Evolutionary conservation across 768 basidiomycete genomes (phyloP).

Genomic region (Polyporus arcularius): DNA sequence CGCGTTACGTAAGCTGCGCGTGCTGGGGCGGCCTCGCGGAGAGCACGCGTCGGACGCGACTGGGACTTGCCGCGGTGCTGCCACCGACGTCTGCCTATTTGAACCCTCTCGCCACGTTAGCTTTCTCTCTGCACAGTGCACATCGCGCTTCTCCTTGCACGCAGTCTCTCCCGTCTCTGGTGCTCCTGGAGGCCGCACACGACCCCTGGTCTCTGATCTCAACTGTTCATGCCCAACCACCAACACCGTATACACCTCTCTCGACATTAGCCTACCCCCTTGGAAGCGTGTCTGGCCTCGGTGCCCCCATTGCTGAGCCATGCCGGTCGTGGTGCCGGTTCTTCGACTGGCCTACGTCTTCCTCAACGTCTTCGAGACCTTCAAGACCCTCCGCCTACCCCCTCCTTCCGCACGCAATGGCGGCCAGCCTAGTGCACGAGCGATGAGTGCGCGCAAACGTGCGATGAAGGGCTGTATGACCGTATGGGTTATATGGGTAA

Average conservation of each 20-base stretch:
- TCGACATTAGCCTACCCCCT: neutral
- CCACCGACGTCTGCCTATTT: constrained; percentile 18
- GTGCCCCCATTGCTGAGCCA: constrained; percentile 28
- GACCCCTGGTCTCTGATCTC: neutral
- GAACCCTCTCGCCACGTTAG: constrained; percentile 11
- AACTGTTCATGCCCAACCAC: neutral
- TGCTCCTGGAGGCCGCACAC: neutral
- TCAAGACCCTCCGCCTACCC: constrained; percentile 77
- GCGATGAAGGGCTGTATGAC: constrained; percentile 84
- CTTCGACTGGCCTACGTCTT: constrained; percentile 73
- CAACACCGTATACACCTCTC: neutral
- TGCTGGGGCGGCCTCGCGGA: constrained; percentile 10
- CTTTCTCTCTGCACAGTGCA: neutral
- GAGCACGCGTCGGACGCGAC: constrained; percentile 22
- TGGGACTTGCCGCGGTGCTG: constrained; percentile 9
- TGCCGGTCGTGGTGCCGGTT: constrained; percentile 68
- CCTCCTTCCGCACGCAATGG: constrained; percentile 53
- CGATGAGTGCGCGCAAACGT: constrained; percentile 74
- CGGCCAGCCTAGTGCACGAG: constrained; percentile 65
- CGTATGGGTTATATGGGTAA: constrained; percentile 87
- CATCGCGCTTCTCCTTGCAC: neutral
- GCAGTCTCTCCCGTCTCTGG: neutral
- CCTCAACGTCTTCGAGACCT: constrained; percentile 81
- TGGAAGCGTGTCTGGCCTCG: neutral
- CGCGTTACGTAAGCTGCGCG: constrained; percentile 24